Conservation (phyloP, 2,329 filamentous ascomycete genomes). For the Clathrospora elynae region DNA sequence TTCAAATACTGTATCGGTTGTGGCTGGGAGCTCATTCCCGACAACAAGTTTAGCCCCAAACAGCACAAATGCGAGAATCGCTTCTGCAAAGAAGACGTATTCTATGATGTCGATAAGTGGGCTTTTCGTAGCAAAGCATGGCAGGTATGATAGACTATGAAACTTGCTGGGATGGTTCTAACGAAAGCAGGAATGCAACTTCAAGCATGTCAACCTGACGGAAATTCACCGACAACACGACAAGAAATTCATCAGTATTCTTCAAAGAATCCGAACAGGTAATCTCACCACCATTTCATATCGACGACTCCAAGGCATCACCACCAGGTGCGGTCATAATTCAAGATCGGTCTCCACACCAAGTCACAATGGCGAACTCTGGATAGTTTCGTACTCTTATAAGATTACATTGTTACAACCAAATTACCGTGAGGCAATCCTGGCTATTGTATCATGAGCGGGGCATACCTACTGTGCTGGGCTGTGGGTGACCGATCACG, state of each 20-base stretch:
- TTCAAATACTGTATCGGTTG: conserved; percentile 60
- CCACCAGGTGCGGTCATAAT: no score
- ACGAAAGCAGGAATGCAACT: conserved; percentile 52
- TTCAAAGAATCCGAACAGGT: conserved; percentile 62
- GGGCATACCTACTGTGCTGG: no score
- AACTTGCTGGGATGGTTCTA: background rate
- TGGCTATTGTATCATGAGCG: no score
- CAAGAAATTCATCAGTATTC: conserved; percentile 57
- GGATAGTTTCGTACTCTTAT: no score
- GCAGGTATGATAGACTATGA: conserved; percentile 37
- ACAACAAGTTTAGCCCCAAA: conserved; percentile 11
- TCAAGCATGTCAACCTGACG: conserved; percentile 59
- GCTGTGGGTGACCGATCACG: no score
- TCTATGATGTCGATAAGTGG: conserved; percentile 61
- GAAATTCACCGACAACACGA: conserved; percentile 65
- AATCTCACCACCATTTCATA: conserved; percentile 11
- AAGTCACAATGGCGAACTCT: no score
- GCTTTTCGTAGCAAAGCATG: conserved; percentile 64
- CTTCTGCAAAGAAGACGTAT: conserved; percentile 44
- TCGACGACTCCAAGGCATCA: background rate
- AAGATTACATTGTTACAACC: background rate
- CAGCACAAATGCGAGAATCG: conserved; percentile 28
- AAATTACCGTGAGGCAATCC: background rate
- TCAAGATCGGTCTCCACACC: no score
- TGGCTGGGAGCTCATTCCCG: conserved; percentile 44